Evolutionary conservation across 2,329 filamentous ascomycete genomes (phyloP), one percentile per base, ranked within the genome.

Genomic region (Neonectria magnoliae): DNA sequence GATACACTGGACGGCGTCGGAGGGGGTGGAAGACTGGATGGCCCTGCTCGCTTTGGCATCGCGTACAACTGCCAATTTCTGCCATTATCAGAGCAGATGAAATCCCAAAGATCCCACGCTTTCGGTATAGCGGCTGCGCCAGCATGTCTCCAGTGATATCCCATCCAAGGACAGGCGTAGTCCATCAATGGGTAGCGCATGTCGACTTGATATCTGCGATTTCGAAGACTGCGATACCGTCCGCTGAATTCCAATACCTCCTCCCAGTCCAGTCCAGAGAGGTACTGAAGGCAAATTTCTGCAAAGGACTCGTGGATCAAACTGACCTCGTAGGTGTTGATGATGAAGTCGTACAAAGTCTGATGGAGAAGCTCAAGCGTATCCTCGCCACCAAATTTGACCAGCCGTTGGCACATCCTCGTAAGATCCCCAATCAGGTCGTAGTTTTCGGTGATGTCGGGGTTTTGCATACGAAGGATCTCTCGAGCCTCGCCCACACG

Each of bases 341-440:
- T 62, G 14, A 71, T 70, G 41, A 65, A 67, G 47, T 71, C 69
- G 42, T 71, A 70, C 22, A 71, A 57, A 13, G 69, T 71, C 50
- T 70, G 68, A n/a, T 71, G 69, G 8, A 70, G 51, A 27, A 71
- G 68, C 44, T 70, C 69, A 9, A 71, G 31, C 3, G 66, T 67
- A 11, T 60, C 64, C 20, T 67, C 66, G 4, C 47, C 33, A 3
- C 64, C 66, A 36, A 69, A 67, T 42, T 60, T 69, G 41, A 70
- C 54, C 9, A 71, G 56, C 16, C 68, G 48, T 48, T 67, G 68
- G 25, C 68, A 71, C 29, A 60, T 65, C 50, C 61, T 59, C 16
- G 54, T 63, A 45, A 71, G 36, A 16, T 69, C 69, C 22, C 69
- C 68, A 20, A 55, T 29, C 2, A 71, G 38, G 33, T 69, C 69